These are phyloP conservation scores for Lycium barbarum DNA, from an alignment of 257 asterid species.

Conservation along the genomic window DNA sequence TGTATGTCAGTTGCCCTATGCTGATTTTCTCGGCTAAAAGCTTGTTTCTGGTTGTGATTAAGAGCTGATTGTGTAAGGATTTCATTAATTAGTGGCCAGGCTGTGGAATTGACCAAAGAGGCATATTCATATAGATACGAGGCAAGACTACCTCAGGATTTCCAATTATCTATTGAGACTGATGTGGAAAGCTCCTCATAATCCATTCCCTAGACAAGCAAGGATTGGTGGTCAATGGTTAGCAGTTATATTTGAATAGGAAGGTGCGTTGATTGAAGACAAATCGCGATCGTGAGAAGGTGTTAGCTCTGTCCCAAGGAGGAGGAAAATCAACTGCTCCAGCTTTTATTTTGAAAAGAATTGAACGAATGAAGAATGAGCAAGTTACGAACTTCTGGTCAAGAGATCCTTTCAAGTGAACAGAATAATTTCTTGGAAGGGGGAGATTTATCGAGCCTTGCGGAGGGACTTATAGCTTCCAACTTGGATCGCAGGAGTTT, in stretches of 20 bases:
- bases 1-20: conserved; percentile 42
- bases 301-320: conserved; percentile 70
- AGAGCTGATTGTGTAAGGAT: conserved; percentile 24
- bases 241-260: conserved; percentile 92
- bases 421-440: conserved; percentile 66
- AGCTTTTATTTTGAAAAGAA: conserved; percentile 67
- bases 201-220: conserved; percentile 85
- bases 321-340: conserved; percentile 84
- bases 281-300: conserved; percentile 75
- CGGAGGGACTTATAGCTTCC: conserved; percentile 77
- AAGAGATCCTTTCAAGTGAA: conserved; percentile 66
- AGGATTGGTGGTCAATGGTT: conserved; percentile 94
- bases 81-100: conserved; percentile 59
- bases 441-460: conserved; percentile 73
- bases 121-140: conserved; percentile 59
- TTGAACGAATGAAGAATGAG: conserved; percentile 91
- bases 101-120: conserved; percentile 71
- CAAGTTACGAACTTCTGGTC: conserved; percentile 96
- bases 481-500: conserved; percentile 77
- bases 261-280: conserved; percentile 83
- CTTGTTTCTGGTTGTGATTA: conserved; percentile 36
- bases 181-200: conserved; percentile 63
- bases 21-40: conserved; percentile 40
- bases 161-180: conserved; percentile 50
- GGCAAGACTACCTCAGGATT: conserved; percentile 56